phyloP scores from a whole-genome alignment of 2,329 filamentous ascomycete species.

The Corynespora cassiicola region DNA sequence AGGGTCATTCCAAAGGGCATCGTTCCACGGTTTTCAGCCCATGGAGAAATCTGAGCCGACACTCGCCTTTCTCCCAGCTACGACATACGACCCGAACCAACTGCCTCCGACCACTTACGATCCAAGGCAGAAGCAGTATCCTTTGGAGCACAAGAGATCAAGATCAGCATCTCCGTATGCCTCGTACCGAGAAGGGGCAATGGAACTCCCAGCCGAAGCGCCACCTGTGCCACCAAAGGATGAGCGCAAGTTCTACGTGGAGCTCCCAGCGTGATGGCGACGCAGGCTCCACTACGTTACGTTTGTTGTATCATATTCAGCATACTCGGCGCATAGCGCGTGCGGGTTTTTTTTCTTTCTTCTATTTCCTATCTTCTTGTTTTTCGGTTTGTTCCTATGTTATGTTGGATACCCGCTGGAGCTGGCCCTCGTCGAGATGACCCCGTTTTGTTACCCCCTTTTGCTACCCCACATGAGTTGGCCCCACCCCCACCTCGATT shows the following conservation, averaged over 20 bases:
- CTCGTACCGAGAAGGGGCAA: slow-evolving; percentile 3
- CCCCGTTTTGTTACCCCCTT: too few species aligned
- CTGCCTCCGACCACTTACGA: not conserved
- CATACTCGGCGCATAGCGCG: too few species aligned
- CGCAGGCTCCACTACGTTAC: too few species aligned
- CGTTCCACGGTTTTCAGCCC: not conserved
- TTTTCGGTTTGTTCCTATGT: too few species aligned
- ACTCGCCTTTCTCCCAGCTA: slow-evolving; percentile 14
- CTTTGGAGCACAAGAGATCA: not conserved
- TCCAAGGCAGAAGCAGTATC: slow-evolving; percentile 4
- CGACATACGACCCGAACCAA: slow-evolving; percentile 8
- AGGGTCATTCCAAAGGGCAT: slow-evolving; percentile 2
- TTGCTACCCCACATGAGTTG: too few species aligned
- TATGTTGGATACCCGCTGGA: too few species aligned
- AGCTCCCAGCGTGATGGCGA: slow-evolving; percentile 23
- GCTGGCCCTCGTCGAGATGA: too few species aligned
- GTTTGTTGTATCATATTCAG: too few species aligned
- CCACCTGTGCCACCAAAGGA: slow-evolving; percentile 19
- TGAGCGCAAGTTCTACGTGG: slow-evolving; percentile 7
- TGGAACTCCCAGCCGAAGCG: slow-evolving; percentile 14
- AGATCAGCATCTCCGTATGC: slow-evolving; percentile 4
- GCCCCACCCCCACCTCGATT: too few species aligned
- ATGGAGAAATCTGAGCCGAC: slow-evolving; percentile 2
- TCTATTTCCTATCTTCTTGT: too few species aligned
- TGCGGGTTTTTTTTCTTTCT: too few species aligned